These are phyloP conservation scores for Sordariomycetes sp. DNA, from an alignment of 2,329 filamentous ascomycete species.

Conservation along the genomic window DNA sequence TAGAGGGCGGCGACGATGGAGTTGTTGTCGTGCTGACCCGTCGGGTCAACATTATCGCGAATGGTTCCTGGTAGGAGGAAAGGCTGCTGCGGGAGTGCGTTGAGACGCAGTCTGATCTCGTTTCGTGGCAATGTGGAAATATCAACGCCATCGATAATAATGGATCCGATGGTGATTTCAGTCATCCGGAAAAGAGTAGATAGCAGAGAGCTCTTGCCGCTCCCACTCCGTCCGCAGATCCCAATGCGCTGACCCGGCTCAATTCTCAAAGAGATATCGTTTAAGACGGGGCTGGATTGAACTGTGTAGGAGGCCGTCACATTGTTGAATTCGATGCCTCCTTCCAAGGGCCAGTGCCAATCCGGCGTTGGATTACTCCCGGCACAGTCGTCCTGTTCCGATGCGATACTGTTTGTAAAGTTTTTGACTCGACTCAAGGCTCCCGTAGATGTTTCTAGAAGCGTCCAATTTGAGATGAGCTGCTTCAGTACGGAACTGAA, in stretches of 20 bases:
- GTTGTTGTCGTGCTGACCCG: conserved; percentile 12
- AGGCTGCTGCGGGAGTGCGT: conserved; percentile 38
- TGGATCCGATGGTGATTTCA: conserved; percentile 16
- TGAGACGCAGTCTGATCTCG: conserved; percentile 29
- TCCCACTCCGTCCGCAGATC: conserved; percentile 21
- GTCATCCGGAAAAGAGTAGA: conserved; percentile 25
- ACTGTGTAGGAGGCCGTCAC: conserved; percentile 10
- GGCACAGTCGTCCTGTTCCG: no score
- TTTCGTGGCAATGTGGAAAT: conserved; percentile 23
- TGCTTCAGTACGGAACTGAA: no score
- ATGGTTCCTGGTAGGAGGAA: conserved; percentile 33
- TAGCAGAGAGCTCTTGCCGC: conserved; percentile 29
- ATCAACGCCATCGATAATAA: conserved; percentile 24
- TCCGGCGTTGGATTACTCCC: no score
- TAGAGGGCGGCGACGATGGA: conserved; percentile 19
- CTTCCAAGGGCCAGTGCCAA: no score
- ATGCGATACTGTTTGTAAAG: no score
- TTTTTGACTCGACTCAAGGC: no score
- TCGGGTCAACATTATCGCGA: conserved; percentile 28
- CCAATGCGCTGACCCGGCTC: conserved; percentile 17
- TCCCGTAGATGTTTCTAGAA: no score
- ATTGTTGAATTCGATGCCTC: no score
- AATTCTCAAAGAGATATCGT: conserved; percentile 14
- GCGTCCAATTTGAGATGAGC: no score
- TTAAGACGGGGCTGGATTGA: conserved; percentile 12